These are phyloP conservation scores for Pseudocercospora cruenta DNA, from an alignment of 2,329 filamentous ascomycete genomes.

Conservation along the genomic window DNA sequence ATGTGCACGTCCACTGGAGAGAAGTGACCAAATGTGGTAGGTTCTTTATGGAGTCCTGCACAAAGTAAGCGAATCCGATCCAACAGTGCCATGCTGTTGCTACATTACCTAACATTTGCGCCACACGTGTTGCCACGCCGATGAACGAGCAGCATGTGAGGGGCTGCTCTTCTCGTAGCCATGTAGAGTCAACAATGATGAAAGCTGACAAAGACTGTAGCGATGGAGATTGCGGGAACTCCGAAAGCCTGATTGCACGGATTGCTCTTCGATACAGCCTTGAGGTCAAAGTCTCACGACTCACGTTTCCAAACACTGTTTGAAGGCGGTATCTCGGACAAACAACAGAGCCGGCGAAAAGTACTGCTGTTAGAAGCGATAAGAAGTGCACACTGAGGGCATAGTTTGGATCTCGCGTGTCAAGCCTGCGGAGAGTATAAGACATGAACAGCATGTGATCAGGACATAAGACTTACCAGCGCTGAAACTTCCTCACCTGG, in stretches of 20 bases:
- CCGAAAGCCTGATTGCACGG: slow-evolving; percentile 27
- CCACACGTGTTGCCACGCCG: slow-evolving; percentile 51
- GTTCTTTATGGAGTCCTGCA: slow-evolving; percentile 50
- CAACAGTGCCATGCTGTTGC: not conserved
- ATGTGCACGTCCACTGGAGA: slow-evolving; percentile 49
- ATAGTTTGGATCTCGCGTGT: slow-evolving; percentile 26
- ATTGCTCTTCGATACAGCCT: slow-evolving; percentile 28
- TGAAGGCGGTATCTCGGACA: slow-evolving; percentile 27
- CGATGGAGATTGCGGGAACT: slow-evolving; percentile 50
- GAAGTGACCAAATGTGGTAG: slow-evolving; percentile 50
- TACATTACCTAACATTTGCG: slow-evolving; percentile 48
- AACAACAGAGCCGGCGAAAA: slow-evolving; percentile 31
- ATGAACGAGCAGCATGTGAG: slow-evolving; percentile 54
- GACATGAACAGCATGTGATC: not conserved
- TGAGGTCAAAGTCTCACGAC: slow-evolving; percentile 26
- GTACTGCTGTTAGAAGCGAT: slow-evolving; percentile 26
- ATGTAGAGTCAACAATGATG: slow-evolving; percentile 40
- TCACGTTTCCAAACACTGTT: slow-evolving; percentile 27
- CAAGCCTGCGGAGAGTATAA: slow-evolving; percentile 12
- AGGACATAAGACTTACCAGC: slow-evolving; percentile 19
- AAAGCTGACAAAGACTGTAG: slow-evolving; percentile 52
- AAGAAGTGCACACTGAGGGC: slow-evolving; percentile 28
- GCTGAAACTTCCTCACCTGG: slow-evolving; percentile 26
- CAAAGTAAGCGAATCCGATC: not conserved
- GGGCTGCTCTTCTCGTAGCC: slow-evolving; percentile 54